phyloP scores from a whole-genome alignment of 2,329 filamentous ascomycete species.

The Ambrosiella xylebori region DNA sequence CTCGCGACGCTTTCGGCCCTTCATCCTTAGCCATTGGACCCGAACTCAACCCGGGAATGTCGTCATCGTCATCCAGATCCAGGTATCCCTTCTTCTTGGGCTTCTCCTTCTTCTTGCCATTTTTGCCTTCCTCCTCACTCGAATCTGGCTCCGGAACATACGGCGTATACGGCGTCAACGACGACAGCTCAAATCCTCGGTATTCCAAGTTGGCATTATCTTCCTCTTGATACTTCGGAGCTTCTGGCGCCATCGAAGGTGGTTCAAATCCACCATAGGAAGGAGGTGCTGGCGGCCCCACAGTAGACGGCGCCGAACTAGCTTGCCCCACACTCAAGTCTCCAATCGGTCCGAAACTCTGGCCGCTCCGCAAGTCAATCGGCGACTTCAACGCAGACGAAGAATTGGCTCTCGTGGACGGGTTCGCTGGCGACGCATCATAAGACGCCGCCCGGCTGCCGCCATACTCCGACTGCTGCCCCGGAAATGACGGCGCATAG shows the following conservation, averaged over 20 bases:
- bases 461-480: conserved; percentile 7
- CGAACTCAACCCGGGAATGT: conserved; percentile 33
- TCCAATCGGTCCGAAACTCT: conserved; percentile 4
- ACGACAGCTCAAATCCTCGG: conserved; percentile 42
- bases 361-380: not conserved
- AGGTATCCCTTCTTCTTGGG: conserved; percentile 60
- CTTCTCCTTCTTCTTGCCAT: conserved; percentile 25
- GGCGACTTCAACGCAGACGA: conserved; percentile 10
- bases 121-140: conserved; percentile 19
- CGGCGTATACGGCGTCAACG: conserved; percentile 41
- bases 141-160: conserved; percentile 33
- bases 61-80: conserved; percentile 67
- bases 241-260: conserved; percentile 16
- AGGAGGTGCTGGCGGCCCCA: conserved; percentile 23
- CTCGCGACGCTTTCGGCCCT: conserved; percentile 49
- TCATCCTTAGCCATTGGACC: conserved; percentile 30
- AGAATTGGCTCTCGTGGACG: not conserved
- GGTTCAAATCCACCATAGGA: conserved; percentile 34
- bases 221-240: conserved; percentile 8
- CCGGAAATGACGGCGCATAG: conserved; percentile 8
- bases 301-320: not conserved
- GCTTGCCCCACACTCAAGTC: not conserved
- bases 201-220: conserved; percentile 10
- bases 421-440: conserved; percentile 1
- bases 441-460: conserved; percentile 4